Conservation (phyloP, 768 basidiomycete species). For the Suillus spraguei region DNA sequence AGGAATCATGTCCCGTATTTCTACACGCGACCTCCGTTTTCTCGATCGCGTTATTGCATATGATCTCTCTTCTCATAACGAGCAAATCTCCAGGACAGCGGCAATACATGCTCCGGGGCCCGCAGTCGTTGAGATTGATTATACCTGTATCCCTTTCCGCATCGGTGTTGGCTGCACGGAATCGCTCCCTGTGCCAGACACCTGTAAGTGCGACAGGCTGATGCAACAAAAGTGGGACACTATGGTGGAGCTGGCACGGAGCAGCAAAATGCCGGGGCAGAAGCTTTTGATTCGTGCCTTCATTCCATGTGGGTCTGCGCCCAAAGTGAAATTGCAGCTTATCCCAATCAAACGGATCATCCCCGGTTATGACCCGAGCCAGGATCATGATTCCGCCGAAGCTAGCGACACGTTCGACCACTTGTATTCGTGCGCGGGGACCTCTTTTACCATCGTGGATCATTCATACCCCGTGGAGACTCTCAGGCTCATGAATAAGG, state of each 20-base stretch:
- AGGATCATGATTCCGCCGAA: conserved; percentile 23
- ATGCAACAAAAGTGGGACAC: conserved; percentile 28
- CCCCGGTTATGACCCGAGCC: conserved; percentile 10
- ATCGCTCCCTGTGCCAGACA: conserved; percentile 13
- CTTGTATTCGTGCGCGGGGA: conserved; percentile 25
- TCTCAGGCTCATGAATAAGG: conserved; percentile 18
- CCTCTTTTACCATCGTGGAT: conserved; percentile 23
- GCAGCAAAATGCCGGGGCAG: conserved; percentile 20
- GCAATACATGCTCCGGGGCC: conserved; percentile 10
- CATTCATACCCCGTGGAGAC: conserved; percentile 25
- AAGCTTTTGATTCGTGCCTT: conserved; percentile 31
- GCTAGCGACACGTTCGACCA: conserved; percentile 27
- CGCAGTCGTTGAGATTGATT: conserved; percentile 31
- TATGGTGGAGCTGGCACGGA: conserved; percentile 30
- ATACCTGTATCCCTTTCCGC: conserved; percentile 21
- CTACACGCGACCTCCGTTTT: conserved; percentile 27
- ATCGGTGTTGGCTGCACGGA: conserved; percentile 21
- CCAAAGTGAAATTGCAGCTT: conserved; percentile 29
- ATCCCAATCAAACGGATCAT: conserved; percentile 24
- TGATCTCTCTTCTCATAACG: conserved; percentile 19
- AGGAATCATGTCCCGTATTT: conserved; percentile 23
- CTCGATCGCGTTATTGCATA: conserved; percentile 27
- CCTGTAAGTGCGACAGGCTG: conserved; percentile 26
- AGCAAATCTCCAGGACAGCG: conserved; percentile 20
- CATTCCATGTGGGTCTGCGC: conserved; percentile 26